Evolutionary conservation across 441 rosid genomes (phyloP).

Genomic region (Gossypium laxum): DNA sequence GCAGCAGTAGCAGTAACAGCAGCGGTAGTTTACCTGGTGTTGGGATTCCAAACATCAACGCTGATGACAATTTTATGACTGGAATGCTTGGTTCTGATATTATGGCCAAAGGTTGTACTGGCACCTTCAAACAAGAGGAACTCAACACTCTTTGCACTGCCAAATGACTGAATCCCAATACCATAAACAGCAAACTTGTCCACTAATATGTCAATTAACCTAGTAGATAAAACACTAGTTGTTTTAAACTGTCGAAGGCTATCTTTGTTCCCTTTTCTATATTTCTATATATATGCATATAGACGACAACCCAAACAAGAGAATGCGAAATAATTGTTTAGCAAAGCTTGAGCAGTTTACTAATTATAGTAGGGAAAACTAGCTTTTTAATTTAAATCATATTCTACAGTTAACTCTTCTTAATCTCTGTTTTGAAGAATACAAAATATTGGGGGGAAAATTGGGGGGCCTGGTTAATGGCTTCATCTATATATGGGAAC

Average conservation of each 20-base stretch:
- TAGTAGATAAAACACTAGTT: no score
- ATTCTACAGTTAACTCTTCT: conserved; percentile 29
- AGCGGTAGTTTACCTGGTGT: conserved; percentile 22
- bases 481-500: conserved; percentile 34
- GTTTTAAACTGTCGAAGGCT: background rate
- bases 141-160: conserved; percentile 7
- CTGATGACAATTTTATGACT: background rate
- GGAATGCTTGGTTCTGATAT: conserved; percentile 15
- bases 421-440: conserved; percentile 13
- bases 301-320: background rate
- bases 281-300: no score
- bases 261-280: background rate
- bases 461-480: conserved; percentile 17
- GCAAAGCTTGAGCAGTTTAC: background rate
- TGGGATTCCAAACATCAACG: conserved; percentile 4
- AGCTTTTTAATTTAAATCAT: conserved; percentile 19
- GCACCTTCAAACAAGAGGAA: conserved; percentile 14
- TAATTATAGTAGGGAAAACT: conserved; percentile 8
- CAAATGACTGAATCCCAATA: conserved; percentile 15
- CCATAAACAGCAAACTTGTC: background rate
- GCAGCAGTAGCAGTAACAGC: conserved; percentile 3
- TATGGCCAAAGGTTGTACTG: conserved; percentile 16
- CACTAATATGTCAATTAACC: background rate
- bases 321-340: background rate
- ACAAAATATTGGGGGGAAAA: conserved; percentile 19